phyloP scores from a whole-genome alignment of 352 stramenopile genomes.

The Phytophthora pseudosyringae region DNA sequence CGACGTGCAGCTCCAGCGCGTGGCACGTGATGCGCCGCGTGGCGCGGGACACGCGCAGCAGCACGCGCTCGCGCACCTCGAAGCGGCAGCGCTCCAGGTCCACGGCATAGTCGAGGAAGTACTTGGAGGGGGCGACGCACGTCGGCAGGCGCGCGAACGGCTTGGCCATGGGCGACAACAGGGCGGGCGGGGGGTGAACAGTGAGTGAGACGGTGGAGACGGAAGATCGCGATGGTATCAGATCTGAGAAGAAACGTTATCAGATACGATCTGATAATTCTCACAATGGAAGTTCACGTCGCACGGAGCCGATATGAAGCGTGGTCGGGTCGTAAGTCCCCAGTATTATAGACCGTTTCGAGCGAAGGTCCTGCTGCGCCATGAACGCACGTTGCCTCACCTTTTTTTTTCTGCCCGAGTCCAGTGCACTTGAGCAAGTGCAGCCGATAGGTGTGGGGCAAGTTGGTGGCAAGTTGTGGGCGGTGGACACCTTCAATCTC shows the following conservation, averaged over 20 bases:
- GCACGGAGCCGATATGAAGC: no score
- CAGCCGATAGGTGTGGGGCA: slow-evolving; percentile 11
- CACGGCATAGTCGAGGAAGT: slow-evolving; percentile 82
- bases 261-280: background rate
- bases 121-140: slow-evolving; percentile 61
- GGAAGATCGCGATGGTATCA: slow-evolving; percentile 5
- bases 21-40: slow-evolving; percentile 92
- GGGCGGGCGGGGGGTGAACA: no score
- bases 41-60: slow-evolving; percentile 60
- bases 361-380: no score
- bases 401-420: background rate
- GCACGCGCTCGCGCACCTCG: slow-evolving; percentile 67
- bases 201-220: background rate
- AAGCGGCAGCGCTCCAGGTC: slow-evolving; percentile 80
- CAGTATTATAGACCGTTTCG: no score
- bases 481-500: background rate
- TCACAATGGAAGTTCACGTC: no score
- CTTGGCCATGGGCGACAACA: slow-evolving; percentile 22
- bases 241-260: background rate
- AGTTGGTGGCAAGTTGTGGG: slow-evolving; percentile 11
- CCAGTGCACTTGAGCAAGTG: background rate
- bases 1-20: slow-evolving; percentile 92
- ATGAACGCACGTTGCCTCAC: no score
- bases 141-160: slow-evolving; percentile 76
- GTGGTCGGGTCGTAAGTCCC: no score